Evolutionary conservation across 768 basidiomycete genomes (phyloP).

Genomic region (Serendipita sp.): DNA sequence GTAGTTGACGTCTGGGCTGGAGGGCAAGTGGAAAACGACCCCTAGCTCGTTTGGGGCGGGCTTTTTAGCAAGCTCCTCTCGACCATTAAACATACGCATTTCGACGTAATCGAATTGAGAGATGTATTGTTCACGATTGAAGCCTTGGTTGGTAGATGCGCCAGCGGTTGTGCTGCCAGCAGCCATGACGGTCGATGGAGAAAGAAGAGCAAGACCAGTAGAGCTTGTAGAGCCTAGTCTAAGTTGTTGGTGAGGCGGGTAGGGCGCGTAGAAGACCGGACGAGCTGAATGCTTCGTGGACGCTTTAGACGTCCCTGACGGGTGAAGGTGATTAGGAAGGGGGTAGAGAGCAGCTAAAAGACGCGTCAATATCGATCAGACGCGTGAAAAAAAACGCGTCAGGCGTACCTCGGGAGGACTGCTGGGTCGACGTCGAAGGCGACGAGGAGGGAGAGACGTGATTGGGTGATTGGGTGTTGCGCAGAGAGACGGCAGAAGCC

Average conservation of each 20-base stretch:
- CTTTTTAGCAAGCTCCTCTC: background rate
- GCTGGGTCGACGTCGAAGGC: background rate
- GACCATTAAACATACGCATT: background rate
- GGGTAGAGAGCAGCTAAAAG: background rate
- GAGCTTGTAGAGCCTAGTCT: background rate
- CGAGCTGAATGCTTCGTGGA: background rate
- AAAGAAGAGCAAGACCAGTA: background rate
- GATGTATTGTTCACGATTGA: background rate
- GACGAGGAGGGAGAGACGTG: background rate
- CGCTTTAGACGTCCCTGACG: background rate
- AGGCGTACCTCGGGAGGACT: background rate
- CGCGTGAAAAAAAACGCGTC: slow-evolving; percentile 5
- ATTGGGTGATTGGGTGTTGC: background rate
- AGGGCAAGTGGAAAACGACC: background rate
- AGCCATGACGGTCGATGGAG: background rate
- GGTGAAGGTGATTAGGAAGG: background rate
- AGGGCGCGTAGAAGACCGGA: background rate
- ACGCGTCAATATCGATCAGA: background rate
- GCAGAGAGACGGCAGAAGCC: background rate
- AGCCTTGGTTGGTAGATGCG: background rate
- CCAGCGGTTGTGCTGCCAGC: background rate
- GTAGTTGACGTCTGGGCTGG: background rate
- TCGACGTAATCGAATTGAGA: background rate
- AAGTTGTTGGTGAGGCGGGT: background rate
- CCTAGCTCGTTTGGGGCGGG: background rate